Base-by-base conservation (phyloP, 495 filamentous ascomycete genomes). In the Neurospora sp. region DNA sequence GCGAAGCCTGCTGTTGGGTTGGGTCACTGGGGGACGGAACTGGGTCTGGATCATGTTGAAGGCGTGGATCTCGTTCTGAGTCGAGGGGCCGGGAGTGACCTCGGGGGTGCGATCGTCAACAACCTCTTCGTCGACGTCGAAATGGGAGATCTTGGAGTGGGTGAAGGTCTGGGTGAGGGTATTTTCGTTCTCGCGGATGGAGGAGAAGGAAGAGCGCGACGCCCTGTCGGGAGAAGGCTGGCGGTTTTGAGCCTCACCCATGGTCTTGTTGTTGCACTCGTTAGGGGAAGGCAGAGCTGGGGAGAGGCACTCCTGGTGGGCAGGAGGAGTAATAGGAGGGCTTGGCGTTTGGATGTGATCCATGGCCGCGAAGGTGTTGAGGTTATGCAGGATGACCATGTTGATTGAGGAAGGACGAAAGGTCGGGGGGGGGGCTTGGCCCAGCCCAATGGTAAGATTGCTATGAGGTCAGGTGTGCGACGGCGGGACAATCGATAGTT, bases 81-180 rank as follows among this genome's bases (percentile, higher is more conserved):
- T 16, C 44, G 48, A 70, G 35, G 42, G 72, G 77, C 12, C 48
- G 75, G 70, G 69, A 72, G 59, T 31, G 75, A 54, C n/a, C 69
- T 69, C 77, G 46, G 74, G 69, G 38, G 78, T 73, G 6, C 77
- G 71, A 74, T 85, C 85, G 72, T 83, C 84, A 74, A 86, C 77
- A 39, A 81, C 82, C 69, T 86, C 86, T 66, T 66, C 54, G 40
- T 87, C 85, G 39, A 71, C 37, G 40, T 73, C 76, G 59, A 85
- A 81, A 69, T 89, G 88, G 46, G 88, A 87, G 73, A 89, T 81
- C 77, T 90, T 90, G 70, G 88, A 89, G 76, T 87, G 87, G 42
- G 91, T 89, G 76, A 94, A 94, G 20, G 87, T 90, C 83, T 94
- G 92, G 69, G 90, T 87, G 71, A 93, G 86, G 74, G 80, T 79